A percentile compares a stretch with the other conserved stretches of the same genome.
phyloP scores from a whole-genome alignment of 805 yeast species.

The Lachancea cidri region DNA sequence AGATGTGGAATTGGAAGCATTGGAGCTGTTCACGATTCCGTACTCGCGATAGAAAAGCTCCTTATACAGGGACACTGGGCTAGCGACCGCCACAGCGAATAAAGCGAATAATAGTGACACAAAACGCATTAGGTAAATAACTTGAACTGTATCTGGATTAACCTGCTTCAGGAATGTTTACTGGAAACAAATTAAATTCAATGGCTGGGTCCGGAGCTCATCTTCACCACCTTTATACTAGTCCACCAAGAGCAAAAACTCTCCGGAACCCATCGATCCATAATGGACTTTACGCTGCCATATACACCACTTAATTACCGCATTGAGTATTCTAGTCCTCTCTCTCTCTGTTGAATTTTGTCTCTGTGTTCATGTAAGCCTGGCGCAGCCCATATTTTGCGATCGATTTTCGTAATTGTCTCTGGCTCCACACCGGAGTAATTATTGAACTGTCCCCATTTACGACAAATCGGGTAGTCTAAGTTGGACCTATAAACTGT shows the following conservation, averaged over 20 bases:
- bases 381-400: neutral
- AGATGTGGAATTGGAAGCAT: conserved; percentile 9
- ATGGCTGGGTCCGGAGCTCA: neutral
- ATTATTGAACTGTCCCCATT: neutral
- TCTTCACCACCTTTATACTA: neutral
- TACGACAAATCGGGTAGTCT: neutral
- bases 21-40: conserved; percentile 4
- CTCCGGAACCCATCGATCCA: neutral
- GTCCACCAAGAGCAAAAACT: neutral
- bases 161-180: neutral
- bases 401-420: neutral
- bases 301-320: neutral
- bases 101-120: conserved; percentile 1
- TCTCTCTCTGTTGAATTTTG: neutral
- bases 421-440: too few species aligned
- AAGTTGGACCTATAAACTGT: too few species aligned
- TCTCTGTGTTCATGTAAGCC: neutral
- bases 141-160: neutral
- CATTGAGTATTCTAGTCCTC: too few species aligned
- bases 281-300: neutral
- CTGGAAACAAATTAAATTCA: neutral
- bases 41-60: conserved; percentile 3
- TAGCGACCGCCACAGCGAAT: conserved; percentile 5
- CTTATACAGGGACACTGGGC: conserved; percentile 4
- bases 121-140: conserved; percentile 2